phyloP scores from a whole-genome alignment of 768 basidiomycete species.

The Hydnomerulius pinastri region DNA sequence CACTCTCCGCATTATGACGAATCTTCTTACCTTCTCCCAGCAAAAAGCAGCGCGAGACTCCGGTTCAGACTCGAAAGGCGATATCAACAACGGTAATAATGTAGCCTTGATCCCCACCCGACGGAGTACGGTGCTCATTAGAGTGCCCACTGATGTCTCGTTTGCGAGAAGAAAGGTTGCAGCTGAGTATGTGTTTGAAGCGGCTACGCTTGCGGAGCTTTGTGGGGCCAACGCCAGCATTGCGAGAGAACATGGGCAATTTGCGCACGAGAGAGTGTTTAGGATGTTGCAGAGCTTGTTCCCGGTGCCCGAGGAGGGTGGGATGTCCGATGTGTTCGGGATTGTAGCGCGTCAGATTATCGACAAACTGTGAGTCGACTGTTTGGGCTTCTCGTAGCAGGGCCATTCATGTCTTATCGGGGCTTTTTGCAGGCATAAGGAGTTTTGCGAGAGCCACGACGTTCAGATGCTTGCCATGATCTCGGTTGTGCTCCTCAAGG shows the following conservation, averaged over 20 bases:
- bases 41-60: slow-evolving; percentile 40
- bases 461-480: slow-evolving; percentile 84
- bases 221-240: slow-evolving; percentile 62
- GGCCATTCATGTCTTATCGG: slow-evolving; percentile 4
- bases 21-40: slow-evolving; percentile 63
- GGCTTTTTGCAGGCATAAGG: slow-evolving; percentile 39
- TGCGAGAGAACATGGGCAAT: slow-evolving; percentile 60
- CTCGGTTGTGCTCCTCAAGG: slow-evolving; percentile 65
- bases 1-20: slow-evolving; percentile 77
- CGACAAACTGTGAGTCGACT: slow-evolving; percentile 49
- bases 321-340: slow-evolving; percentile 28
- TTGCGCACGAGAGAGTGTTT: slow-evolving; percentile 73
- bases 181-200: slow-evolving; percentile 57
- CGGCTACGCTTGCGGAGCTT: slow-evolving; percentile 42
- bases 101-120: slow-evolving; percentile 36
- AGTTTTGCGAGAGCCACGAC: slow-evolving; percentile 55
- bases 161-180: slow-evolving; percentile 58
- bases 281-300: slow-evolving; percentile 54
- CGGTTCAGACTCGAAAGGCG: slow-evolving; percentile 43
- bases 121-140: slow-evolving; percentile 62
- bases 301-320: slow-evolving; percentile 19
- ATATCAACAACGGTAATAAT: slow-evolving; percentile 20
- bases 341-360: slow-evolving; percentile 41
- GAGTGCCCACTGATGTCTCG: slow-evolving; percentile 48
- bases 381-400: slow-evolving; percentile 1